These are phyloP conservation scores for Paracamarosporium sp. DNA, from an alignment of 2,329 filamentous ascomycete genomes.

Conservation along the genomic window DNA sequence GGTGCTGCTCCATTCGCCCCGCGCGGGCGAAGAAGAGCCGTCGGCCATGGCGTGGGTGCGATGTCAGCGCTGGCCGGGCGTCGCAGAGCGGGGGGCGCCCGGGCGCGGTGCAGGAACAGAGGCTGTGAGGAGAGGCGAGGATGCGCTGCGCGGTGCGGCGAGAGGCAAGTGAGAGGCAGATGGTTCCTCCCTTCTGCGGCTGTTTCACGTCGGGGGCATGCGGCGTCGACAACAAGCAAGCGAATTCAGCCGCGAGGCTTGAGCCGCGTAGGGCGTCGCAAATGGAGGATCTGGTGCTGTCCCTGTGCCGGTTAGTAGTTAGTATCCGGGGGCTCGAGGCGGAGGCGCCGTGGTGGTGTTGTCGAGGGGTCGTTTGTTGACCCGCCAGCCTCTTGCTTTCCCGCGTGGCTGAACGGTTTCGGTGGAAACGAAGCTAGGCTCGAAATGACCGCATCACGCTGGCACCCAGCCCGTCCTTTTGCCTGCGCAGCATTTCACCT, in stretches of 20 bases:
- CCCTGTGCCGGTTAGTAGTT: slow-evolving; percentile 43
- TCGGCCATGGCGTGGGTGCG: slow-evolving; percentile 36
- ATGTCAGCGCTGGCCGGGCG: slow-evolving; percentile 20
- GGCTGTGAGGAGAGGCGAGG: slow-evolving; percentile 1
- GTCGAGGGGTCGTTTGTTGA: slow-evolving; percentile 25
- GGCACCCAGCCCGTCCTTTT: not conserved
- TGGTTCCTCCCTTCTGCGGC: slow-evolving; percentile 6
- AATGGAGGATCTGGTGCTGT: slow-evolving; percentile 25
- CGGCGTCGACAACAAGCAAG: slow-evolving; percentile 29
- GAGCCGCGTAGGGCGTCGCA: slow-evolving; percentile 13
- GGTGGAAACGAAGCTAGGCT: not conserved
- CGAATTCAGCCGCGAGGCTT: slow-evolving; percentile 26
- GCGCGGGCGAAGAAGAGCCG: slow-evolving; percentile 41
- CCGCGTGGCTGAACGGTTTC: slow-evolving; percentile 18
- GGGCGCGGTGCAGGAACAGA: slow-evolving; percentile 16
- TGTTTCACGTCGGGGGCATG: slow-evolving; percentile 35
- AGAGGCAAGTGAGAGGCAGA: slow-evolving; percentile 4
- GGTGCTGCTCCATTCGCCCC: slow-evolving; percentile 41
- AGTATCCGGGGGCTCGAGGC: slow-evolving; percentile 25
- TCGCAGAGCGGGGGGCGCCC: slow-evolving; percentile 25
- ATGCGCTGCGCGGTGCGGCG: slow-evolving; percentile 13
- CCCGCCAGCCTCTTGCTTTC: slow-evolving; percentile 24
- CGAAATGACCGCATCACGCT: not conserved
- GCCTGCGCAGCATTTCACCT: too few species aligned
- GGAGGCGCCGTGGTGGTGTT: slow-evolving; percentile 30